Percentiles rank a stretch among this genome's conserved stretches.
Conservation (phyloP, 2,329 filamentous ascomycete genomes). For the Tolypocladium tropicale region DNA sequence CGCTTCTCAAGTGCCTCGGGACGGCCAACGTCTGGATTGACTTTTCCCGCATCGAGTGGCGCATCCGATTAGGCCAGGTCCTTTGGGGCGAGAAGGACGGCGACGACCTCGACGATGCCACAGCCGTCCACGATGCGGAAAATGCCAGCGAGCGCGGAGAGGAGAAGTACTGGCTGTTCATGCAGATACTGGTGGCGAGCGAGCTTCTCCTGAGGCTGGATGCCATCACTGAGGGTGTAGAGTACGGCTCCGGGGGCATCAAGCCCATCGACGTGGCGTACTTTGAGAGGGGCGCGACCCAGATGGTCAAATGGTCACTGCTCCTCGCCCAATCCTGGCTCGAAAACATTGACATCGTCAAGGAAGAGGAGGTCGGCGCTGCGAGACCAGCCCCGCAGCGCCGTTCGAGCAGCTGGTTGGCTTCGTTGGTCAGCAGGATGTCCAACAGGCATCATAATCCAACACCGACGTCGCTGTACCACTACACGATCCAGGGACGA, state of each 20-base stretch:
- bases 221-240: conserved; percentile 49
- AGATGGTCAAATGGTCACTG: conserved; percentile 57
- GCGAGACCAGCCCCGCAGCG: conserved; percentile 6
- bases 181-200: conserved; percentile 55
- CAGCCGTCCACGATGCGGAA: conserved; percentile 38
- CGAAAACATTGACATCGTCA: conserved; percentile 54
- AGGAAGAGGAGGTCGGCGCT: conserved; percentile 20
- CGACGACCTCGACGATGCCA: conserved; percentile 41
- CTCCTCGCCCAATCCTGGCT: conserved; percentile 55
- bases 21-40: conserved; percentile 62
- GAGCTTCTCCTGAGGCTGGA: conserved; percentile 57
- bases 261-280: conserved; percentile 46
- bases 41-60: conserved; percentile 65
- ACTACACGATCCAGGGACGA: conserved; percentile 43
- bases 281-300: conserved; percentile 52
- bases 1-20: conserved; percentile 54
- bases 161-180: conserved; percentile 56
- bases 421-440: conserved; percentile 45
- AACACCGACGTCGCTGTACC: conserved; percentile 18
- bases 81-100: conserved; percentile 51
- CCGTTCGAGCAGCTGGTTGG: conserved; percentile 38
- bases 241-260: conserved; percentile 40
- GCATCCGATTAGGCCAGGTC: conserved; percentile 61
- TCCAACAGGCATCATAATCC: conserved; percentile 29
- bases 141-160: conserved; percentile 42